Evolutionary conservation across 2,329 filamentous ascomycete species (phyloP).

Genomic region (Cladophialophora bantiana): DNA sequence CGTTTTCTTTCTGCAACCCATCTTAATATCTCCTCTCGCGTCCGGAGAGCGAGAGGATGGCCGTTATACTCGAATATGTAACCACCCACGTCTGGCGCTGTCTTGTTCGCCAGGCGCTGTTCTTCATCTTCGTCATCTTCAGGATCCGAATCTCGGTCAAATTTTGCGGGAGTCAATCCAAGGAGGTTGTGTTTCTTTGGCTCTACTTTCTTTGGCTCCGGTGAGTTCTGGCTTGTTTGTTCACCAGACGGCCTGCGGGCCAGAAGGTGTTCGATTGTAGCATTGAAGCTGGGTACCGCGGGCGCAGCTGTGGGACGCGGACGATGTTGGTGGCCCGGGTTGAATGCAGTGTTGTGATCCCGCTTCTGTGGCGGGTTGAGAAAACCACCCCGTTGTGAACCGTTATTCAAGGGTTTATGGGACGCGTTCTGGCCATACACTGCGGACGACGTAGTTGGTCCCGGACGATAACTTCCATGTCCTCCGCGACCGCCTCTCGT

Average conservation of each 20-base stretch:
- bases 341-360: slow-evolving; percentile 40
- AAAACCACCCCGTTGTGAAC: slow-evolving; percentile 6
- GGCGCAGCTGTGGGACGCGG: slow-evolving; percentile 36
- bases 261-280: slow-evolving; percentile 35
- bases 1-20: slow-evolving; percentile 83
- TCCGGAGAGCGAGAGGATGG: slow-evolving; percentile 60
- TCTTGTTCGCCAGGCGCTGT: slow-evolving; percentile 46
- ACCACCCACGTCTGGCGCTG: slow-evolving; percentile 38
- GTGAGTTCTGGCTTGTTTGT: slow-evolving; percentile 35
- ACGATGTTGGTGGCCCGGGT: slow-evolving; percentile 16
- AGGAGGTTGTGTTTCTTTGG: slow-evolving; percentile 55
- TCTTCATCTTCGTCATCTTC: slow-evolving; percentile 53
- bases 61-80: slow-evolving; percentile 64
- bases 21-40: slow-evolving; percentile 71
- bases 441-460: background rate
- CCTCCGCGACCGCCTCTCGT: slow-evolving; percentile 29
- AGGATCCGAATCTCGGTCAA: slow-evolving; percentile 55
- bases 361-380: slow-evolving; percentile 36
- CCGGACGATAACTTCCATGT: slow-evolving; percentile 9
- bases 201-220: slow-evolving; percentile 42
- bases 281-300: slow-evolving; percentile 40
- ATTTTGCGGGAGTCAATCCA: slow-evolving; percentile 54
- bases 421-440: slow-evolving; percentile 18
- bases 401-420: slow-evolving; percentile 12
- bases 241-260: slow-evolving; percentile 29